These are phyloP conservation scores for Tillandsia leiboldiana DNA, from an alignment of 176 grass and related monocot genomes.

Conservation along the genomic window DNA sequence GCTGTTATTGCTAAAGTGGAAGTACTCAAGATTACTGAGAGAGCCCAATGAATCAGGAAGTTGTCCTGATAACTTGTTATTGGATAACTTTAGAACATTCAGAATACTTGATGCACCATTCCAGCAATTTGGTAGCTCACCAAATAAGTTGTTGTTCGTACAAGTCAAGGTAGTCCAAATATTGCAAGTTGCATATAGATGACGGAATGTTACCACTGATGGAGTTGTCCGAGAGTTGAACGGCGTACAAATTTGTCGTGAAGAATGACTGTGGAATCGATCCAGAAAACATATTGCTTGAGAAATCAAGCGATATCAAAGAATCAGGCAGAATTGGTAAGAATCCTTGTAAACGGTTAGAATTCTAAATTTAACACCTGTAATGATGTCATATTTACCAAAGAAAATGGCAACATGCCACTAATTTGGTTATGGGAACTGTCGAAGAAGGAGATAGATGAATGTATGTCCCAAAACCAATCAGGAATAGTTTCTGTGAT, in stretches of 20 bases:
- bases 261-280: not conserved
- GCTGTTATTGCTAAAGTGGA: too few species aligned
- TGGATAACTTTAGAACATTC: too few species aligned
- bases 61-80: too few species aligned
- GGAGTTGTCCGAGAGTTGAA: conserved; percentile 16
- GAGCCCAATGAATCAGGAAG: too few species aligned
- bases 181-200: not conserved
- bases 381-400: not conserved
- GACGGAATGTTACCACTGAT: conserved; percentile 14
- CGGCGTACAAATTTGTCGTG: fast-evolving
- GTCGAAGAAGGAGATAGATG: not conserved
- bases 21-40: too few species aligned
- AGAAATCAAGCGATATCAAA: not conserved
- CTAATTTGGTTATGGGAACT: conserved; percentile 15
- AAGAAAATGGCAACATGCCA: conserved; percentile 8
- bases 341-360: conserved; percentile 12
- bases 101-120: too few species aligned
- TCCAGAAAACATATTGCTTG: conserved; percentile 7
- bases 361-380: not conserved
- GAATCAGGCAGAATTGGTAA: not conserved
- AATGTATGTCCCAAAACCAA: conserved; percentile 29
- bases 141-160: too few species aligned
- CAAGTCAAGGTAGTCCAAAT: fast-evolving
- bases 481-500: conserved; percentile 15
- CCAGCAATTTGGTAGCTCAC: too few species aligned